Evolutionary conservation across 2,329 filamentous ascomycete species (phyloP).

Genomic region (Epichloe bromicola): DNA sequence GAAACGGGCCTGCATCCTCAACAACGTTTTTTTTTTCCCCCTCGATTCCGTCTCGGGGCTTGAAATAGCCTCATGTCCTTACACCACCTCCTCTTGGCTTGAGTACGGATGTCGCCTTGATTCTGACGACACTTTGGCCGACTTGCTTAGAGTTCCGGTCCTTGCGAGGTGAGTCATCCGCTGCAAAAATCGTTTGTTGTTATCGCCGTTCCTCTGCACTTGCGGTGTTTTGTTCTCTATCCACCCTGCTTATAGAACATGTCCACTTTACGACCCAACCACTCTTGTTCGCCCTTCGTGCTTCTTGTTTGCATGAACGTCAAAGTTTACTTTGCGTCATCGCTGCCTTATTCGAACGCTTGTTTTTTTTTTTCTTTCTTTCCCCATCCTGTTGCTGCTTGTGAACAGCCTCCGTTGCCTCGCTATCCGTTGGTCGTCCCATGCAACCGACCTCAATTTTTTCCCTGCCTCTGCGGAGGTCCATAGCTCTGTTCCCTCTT

Average conservation of each 20-base stretch:
- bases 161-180: slow-evolving; percentile 7
- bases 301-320: background rate
- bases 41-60: background rate
- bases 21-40: background rate
- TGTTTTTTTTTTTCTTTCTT: background rate
- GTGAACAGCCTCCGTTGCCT: background rate
- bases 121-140: background rate
- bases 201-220: background rate
- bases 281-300: background rate
- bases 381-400: background rate
- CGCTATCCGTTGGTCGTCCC: background rate
- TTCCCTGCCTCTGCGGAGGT: background rate
- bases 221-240: slow-evolving; percentile 5
- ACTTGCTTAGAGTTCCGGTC: background rate
- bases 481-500: background rate
- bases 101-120: background rate
- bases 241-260: slow-evolving; percentile 1
- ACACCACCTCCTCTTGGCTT: background rate
- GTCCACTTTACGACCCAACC: slow-evolving; percentile 1
- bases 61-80: slow-evolving; percentile 4
- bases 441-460: background rate
- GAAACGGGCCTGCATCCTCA: slow-evolving; percentile 1
- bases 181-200: slow-evolving; percentile 2
- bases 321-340: background rate
- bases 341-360: background rate